Percentiles rank a stretch among this genome's conserved stretches.
Evolutionary conservation across 1,139 yeast species (phyloP).

Genomic region (Protomyces arabidopsidicola): DNA sequence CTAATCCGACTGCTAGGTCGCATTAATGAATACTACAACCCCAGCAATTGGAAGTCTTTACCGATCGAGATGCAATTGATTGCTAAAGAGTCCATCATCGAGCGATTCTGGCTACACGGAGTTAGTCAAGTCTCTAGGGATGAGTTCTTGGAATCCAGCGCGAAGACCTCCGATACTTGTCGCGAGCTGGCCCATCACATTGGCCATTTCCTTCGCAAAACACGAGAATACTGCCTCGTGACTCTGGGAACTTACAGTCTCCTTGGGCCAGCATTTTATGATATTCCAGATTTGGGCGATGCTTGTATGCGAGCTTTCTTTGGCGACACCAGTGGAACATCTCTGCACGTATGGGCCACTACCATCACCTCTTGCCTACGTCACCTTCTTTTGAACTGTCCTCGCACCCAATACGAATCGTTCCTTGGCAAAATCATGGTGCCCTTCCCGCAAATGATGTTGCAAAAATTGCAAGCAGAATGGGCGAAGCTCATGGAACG

Average conservation of each 20-base stretch:
- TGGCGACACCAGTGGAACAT: conserved; percentile 78
- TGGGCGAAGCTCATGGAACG: conserved; percentile 54
- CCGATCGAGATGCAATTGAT: conserved; percentile 88
- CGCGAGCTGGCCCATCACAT: conserved; percentile 97
- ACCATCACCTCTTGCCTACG: conserved; percentile 86
- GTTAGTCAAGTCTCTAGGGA: conserved; percentile 91
- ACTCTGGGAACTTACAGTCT: conserved; percentile 88
- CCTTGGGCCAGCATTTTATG: conserved; percentile 82
- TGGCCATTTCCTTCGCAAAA: conserved; percentile 93
- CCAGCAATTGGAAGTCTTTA: conserved; percentile 79
- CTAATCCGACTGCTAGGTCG: conserved; percentile 80
- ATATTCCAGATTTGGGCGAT: conserved; percentile 72
- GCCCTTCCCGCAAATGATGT: conserved; percentile 64
- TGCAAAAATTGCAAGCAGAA: conserved; percentile 58
- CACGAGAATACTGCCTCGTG: conserved; percentile 82
- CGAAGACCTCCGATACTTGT: conserved; percentile 85
- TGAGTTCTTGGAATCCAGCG: conserved; percentile 89
- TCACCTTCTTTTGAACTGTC: conserved; percentile 83
- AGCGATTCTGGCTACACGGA: conserved; percentile 98
- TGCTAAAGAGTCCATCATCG: conserved; percentile 80
- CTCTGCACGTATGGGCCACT: conserved; percentile 95
- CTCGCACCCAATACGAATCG: conserved; percentile 57
- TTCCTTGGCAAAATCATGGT: conserved; percentile 79
- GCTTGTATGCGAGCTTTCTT: conserved; percentile 81
- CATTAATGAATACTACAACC: conserved; percentile 90